A percentile compares a stretch with the other conserved stretches of the same genome.
Evolutionary conservation across 768 basidiomycete genomes (phyloP).

Genomic region (Candolleomyces eurysporus): DNA sequence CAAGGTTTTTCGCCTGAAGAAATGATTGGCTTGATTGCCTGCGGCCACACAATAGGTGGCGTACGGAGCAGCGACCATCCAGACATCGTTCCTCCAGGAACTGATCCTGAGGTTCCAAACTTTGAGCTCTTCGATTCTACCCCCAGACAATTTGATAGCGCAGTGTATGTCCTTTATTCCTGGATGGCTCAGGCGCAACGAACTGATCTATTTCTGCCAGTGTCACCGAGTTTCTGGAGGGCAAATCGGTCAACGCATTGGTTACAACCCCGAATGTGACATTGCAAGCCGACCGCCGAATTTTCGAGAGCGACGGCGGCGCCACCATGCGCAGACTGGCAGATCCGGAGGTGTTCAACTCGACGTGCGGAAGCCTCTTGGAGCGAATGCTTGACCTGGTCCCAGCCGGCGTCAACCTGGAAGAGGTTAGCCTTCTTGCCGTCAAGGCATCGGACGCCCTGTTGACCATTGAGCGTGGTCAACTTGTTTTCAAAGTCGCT

Average conservation of each 20-base stretch:
- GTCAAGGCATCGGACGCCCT: constrained; percentile 31
- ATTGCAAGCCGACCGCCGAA: constrained; percentile 35
- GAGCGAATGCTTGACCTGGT: constrained; percentile 45
- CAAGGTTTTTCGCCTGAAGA: constrained; percentile 40
- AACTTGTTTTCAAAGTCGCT: constrained; percentile 28
- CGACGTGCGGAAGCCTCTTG: constrained; percentile 32
- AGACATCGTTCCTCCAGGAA: constrained; percentile 27
- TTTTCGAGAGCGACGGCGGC: constrained; percentile 39
- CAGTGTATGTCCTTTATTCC: constrained; percentile 26
- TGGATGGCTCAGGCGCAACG: background rate
- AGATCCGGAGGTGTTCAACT: constrained; percentile 25
- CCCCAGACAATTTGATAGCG: constrained; percentile 33
- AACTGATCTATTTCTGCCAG: constrained; percentile 19
- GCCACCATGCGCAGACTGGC: constrained; percentile 38
- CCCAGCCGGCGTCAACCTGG: constrained; percentile 35
- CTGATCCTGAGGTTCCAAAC: constrained; percentile 16
- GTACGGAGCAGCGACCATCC: constrained; percentile 42
- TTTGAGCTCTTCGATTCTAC: constrained; percentile 30
- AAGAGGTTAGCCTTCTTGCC: constrained; percentile 33
- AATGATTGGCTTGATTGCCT: constrained; percentile 45
- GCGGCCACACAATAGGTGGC: constrained; percentile 45
- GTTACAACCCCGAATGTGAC: constrained; percentile 33
- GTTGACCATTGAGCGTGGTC: constrained; percentile 25
- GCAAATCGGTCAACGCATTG: constrained; percentile 37
- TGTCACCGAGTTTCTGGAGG: constrained; percentile 38